phyloP scores from a whole-genome alignment of 495 filamentous ascomycete species.

The Tuber brumale region DNA sequence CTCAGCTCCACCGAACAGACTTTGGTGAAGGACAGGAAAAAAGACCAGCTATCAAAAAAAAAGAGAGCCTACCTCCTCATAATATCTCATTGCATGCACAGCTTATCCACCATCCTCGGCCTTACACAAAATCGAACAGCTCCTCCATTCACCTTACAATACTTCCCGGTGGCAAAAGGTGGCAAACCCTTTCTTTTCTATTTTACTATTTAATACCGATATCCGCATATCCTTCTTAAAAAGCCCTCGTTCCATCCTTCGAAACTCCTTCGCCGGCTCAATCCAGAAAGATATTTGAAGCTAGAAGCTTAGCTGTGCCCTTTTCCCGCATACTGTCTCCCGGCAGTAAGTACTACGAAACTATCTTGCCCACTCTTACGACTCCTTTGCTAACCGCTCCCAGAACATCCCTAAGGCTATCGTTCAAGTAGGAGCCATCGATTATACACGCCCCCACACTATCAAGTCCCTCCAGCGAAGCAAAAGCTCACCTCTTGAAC shows the following conservation, averaged over 20 bases:
- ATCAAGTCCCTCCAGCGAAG: neutral
- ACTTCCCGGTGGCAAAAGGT: slow-evolving; percentile 16
- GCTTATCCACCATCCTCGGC: slow-evolving; percentile 10
- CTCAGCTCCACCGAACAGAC: slow-evolving; percentile 7
- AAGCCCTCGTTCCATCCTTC: neutral
- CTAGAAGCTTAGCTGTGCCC: neutral
- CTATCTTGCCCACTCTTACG: neutral
- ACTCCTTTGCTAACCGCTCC: neutral
- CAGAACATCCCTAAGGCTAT: neutral
- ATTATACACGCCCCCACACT: neutral
- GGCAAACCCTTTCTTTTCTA: slow-evolving; percentile 14
- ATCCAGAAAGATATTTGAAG: neutral
- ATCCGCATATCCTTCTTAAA: slow-evolving; percentile 1
- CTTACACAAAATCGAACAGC: slow-evolving; percentile 7
- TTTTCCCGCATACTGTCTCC: neutral
- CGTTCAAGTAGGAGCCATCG: neutral
- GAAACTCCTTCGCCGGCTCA: neutral
- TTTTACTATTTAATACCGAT: neutral
- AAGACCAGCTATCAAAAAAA: neutral
- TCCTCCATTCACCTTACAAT: slow-evolving; percentile 15
- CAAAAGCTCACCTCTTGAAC: slow-evolving; percentile 6
- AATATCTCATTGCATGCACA: slow-evolving; percentile 12
- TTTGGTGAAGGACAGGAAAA: slow-evolving; percentile 15
- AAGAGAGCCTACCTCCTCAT: neutral
- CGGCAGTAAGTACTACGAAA: slow-evolving; percentile 9